Evolutionary conservation across 176 grass and related monocot species (phyloP).

Genomic region (Bonia amplexicaulis): DNA sequence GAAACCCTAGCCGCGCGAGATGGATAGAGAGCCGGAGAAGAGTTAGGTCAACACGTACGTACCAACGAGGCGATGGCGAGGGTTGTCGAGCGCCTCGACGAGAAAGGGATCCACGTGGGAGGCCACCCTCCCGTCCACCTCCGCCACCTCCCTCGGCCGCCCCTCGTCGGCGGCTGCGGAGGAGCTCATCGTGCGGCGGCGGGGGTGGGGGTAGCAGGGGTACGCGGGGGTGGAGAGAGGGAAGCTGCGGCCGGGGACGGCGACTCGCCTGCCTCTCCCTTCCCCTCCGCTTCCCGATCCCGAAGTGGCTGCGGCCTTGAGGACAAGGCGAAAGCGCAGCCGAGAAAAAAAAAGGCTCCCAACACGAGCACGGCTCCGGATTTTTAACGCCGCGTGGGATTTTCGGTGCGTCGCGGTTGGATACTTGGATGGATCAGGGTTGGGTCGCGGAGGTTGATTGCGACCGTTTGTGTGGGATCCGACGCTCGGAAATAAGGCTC

Average conservation of each 20-base stretch:
- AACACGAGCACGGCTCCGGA: conserved; percentile 41
- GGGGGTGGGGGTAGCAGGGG: neutral
- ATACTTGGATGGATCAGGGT: neutral
- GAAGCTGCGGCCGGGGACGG: conserved; percentile 23
- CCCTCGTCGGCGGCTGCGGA: conserved; percentile 5
- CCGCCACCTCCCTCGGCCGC: neutral
- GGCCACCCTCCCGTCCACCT: conserved; percentile 12
- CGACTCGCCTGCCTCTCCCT: conserved; percentile 42
- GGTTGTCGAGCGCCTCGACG: conserved; percentile 65
- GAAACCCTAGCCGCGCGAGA: conserved; percentile 1
- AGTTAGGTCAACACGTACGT: conserved; percentile 7
- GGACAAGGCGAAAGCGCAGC: conserved; percentile 33
- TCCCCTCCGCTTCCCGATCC: conserved; percentile 62
- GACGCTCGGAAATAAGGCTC: neutral
- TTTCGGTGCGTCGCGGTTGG: neutral
- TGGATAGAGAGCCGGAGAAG: neutral
- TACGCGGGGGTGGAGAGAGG: conserved; percentile 33
- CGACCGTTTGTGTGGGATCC: neutral
- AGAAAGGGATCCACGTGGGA: conserved; percentile 60
- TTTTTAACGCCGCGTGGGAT: conserved; percentile 38
- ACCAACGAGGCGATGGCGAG: conserved; percentile 70
- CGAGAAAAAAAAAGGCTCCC: conserved; percentile 22
- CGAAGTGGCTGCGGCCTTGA: conserved; percentile 33
- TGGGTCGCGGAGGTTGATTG: neutral
- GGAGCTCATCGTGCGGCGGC: conserved; percentile 37